Evolutionary conservation across 345 rosid genomes (phyloP).

Genomic region (Dipteronia sinensis): DNA sequence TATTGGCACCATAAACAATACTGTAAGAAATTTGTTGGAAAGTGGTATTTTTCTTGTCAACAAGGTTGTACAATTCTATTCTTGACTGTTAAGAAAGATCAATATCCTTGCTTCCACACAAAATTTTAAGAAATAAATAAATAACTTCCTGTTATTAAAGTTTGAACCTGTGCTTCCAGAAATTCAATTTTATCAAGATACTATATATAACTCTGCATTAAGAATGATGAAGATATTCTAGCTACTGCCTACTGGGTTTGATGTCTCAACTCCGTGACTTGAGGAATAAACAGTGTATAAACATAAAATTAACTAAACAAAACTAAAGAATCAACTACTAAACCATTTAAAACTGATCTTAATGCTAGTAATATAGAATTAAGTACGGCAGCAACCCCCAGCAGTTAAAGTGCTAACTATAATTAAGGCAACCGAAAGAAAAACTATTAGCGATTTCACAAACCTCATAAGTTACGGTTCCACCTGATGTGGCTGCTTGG

Average conservation of each 20-base stretch:
- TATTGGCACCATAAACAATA: background rate
- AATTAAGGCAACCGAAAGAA: background rate
- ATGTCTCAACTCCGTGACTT: background rate
- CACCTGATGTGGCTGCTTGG: conserved; percentile 56
- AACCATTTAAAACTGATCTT: background rate
- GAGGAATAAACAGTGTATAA: background rate
- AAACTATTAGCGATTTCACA: conserved; percentile 21
- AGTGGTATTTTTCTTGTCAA: background rate
- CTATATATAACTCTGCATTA: too few species aligned
- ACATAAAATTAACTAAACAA: too few species aligned
- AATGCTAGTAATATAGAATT: background rate
- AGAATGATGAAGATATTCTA: background rate
- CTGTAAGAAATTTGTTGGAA: background rate
- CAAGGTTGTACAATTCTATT: background rate
- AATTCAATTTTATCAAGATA: background rate
- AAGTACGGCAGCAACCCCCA: background rate
- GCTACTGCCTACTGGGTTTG: background rate
- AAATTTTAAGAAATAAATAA: background rate
- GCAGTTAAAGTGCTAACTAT: background rate
- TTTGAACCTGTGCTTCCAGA: background rate
- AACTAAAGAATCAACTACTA: background rate
- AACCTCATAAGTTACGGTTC: conserved; percentile 80
- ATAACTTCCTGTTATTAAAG: background rate
- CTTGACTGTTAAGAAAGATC: background rate
- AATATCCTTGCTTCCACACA: background rate